Evolutionary conservation across 305 asterid genomes (phyloP).

Genomic region (Nicotiana rustica): DNA sequence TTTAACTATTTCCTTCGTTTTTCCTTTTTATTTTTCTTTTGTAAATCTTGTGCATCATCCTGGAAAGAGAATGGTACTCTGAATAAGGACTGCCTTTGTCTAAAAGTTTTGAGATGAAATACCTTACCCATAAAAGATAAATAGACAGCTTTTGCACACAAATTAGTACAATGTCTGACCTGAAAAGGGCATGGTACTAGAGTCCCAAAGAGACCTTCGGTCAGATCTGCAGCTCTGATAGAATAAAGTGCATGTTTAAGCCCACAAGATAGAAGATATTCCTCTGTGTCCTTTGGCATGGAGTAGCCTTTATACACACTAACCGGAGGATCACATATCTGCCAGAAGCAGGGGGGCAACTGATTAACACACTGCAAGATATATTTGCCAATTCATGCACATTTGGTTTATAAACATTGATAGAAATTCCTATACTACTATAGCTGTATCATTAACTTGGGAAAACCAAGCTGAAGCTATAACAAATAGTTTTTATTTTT

Average conservation of each 20-base stretch:
- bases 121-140: slow-evolving; percentile 69
- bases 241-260: slow-evolving; percentile 90
- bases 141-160: slow-evolving; percentile 15
- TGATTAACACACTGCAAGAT: slow-evolving; percentile 29
- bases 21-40: not conserved
- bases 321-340: slow-evolving; percentile 96
- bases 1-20: not conserved
- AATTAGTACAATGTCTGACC: slow-evolving; percentile 50
- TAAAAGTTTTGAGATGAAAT: slow-evolving; percentile 42
- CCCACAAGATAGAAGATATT: slow-evolving; percentile 83
- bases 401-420: not conserved
- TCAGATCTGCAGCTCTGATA: slow-evolving; percentile 80
- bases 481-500: too few relatives aligned
- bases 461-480: slow-evolving; percentile 12
- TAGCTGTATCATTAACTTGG: not conserved
- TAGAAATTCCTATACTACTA: slow-evolving; percentile 7
- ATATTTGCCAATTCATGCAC: not conserved
- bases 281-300: slow-evolving; percentile 91
- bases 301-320: slow-evolving; percentile 88
- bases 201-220: slow-evolving; percentile 81
- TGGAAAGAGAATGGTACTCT: slow-evolving; percentile 1
- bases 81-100: slow-evolving; percentile 15
- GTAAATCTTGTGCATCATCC: not conserved
- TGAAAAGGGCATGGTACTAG: slow-evolving; percentile 77
- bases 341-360: slow-evolving; percentile 38